Conservation (phyloP, 495 filamentous ascomycete genomes). For the Aspergillus panamensis region DNA sequence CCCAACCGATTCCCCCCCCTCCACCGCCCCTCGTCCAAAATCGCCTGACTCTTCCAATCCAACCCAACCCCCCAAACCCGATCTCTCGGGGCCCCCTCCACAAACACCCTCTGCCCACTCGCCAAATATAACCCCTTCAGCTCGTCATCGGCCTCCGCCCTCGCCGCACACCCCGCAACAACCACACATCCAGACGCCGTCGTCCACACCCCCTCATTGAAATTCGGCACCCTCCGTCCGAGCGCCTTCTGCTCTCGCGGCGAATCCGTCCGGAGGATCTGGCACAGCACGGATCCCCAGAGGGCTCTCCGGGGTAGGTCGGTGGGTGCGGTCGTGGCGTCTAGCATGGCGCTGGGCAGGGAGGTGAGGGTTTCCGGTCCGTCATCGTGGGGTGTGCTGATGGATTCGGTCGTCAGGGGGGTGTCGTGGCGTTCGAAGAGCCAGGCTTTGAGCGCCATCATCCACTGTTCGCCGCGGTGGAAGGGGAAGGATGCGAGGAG, state of each 20-base stretch:
- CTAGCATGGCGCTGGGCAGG: not conserved
- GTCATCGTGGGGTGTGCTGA: not conserved
- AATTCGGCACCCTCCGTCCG: conserved; percentile 6
- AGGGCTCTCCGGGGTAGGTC: not conserved
- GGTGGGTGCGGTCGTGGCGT: not conserved
- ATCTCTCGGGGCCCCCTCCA: conserved; percentile 13
- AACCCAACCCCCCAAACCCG: conserved; percentile 16
- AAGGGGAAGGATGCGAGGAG: conserved; percentile 7
- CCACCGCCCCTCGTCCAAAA: conserved; percentile 13
- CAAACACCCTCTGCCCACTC: conserved; percentile 9
- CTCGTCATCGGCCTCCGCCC: conserved; percentile 12
- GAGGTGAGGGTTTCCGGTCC: not conserved
- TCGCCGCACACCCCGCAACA: conserved; percentile 11
- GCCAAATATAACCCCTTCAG: conserved; percentile 8
- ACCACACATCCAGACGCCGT: conserved; percentile 7
- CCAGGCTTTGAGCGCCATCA: conserved; percentile 18
- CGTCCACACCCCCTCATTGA: conserved; percentile 7
- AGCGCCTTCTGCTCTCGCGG: conserved; percentile 10
- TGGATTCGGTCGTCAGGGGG: conserved; percentile 5
- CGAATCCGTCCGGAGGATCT: conserved; percentile 9
- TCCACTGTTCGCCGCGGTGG: conserved; percentile 16
- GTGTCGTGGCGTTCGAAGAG: conserved; percentile 7
- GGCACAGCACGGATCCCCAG: conserved; percentile 7
- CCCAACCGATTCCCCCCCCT: conserved; percentile 11
- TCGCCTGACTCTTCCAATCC: conserved; percentile 13